These are phyloP conservation scores for Carex arenaria DNA, from an alignment of 202 grass and related monocot species.

Conservation along the genomic window DNA sequence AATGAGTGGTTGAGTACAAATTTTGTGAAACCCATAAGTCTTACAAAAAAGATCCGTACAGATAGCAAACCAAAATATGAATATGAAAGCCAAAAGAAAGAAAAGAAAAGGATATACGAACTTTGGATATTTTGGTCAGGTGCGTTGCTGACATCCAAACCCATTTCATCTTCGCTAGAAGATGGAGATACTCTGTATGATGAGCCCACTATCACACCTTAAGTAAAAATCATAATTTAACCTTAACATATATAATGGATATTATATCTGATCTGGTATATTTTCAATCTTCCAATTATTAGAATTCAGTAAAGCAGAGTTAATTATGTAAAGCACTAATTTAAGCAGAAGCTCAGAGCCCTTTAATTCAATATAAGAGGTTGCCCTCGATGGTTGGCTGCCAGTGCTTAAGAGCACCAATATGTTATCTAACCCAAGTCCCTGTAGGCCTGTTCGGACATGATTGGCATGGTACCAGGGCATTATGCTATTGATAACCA, in stretches of 20 bases:
- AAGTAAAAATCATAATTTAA: conserved; percentile 19
- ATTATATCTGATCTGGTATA: background rate
- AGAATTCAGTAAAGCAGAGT: background rate
- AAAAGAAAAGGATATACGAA: conserved; percentile 27
- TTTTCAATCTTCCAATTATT: background rate
- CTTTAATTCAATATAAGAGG: background rate
- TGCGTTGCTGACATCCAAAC: conserved; percentile 40
- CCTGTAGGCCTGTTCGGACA: background rate
- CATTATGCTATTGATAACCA: background rate
- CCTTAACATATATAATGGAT: background rate
- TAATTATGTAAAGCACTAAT: conserved; percentile 10
- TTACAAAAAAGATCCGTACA: no score
- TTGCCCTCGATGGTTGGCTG: background rate
- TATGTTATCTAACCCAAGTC: background rate
- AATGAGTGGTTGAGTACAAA: background rate
- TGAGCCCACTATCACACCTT: conserved; percentile 62
- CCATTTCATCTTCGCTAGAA: conserved; percentile 53
- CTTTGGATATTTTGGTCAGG: conserved; percentile 65
- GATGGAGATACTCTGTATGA: conserved; percentile 66
- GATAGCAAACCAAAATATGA: background rate
- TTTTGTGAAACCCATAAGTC: no score
- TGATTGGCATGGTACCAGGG: background rate
- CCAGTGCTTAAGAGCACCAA: background rate
- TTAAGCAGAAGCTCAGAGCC: background rate
- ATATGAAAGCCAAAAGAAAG: background rate